Base-by-base conservation (phyloP, 805 yeast genomes). In the Starmerella khaoyaiensis region DNA sequence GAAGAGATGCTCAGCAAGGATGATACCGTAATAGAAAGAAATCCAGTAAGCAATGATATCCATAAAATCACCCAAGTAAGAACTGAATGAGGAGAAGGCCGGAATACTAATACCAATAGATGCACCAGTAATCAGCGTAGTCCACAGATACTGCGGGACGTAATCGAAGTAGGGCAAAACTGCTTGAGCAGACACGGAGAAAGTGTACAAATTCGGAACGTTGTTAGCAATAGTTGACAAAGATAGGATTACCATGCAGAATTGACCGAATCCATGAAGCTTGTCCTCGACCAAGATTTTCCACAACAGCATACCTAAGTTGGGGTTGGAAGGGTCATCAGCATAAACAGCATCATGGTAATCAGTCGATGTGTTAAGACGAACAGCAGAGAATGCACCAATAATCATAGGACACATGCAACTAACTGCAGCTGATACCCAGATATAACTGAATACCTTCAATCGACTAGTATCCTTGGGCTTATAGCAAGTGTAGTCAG, bases 121-220 rank as follows among this genome's bases (percentile, higher is more conserved):
- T 33, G 73, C 70, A 45, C 69, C 74, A 60, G 81, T 79, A 53
- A 86, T 93, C 37, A 65, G 56, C 32, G 79, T 49, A 28, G 94
- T 76, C 94, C 94, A 84, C 34, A 75, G 48, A 35, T 78, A 69
- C 67, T 95, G 74, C 54, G 95, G 96, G 41, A 86, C 64, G 53
- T 65, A 71, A 29, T 74, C 66, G 54, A 84, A 71, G 46, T 72
- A 73, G 39, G 79, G 72, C 79, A 87, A 79, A 51, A 79, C 63
- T 30, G 90, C 74, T 63, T 86, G 96, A 24, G 84, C 83, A 47
- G 84, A 76, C 54, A 86, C 67, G 28, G 83, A 86, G 52, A 83
- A 72, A 19, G 96, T 81, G 67, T 86, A 86, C 79, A 83, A 76
- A 66, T 83, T 84, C 60, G 95, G 95, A 59, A 84, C 74, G 64